Evolutionary conservation across 176 grass and related monocot species (phyloP).

Genomic region (Oryza coarctata): DNA sequence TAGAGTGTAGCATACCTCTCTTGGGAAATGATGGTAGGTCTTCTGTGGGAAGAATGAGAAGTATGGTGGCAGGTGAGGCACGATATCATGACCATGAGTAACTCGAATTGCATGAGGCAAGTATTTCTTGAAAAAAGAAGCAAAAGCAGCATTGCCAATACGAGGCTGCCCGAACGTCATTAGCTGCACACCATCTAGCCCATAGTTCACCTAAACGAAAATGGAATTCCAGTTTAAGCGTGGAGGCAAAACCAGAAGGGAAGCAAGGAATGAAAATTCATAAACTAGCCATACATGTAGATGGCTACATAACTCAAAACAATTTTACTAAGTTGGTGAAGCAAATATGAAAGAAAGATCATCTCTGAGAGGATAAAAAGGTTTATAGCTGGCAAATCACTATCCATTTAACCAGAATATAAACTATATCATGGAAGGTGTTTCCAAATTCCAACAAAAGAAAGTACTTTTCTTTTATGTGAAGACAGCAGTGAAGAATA

Average conservation of each 20-base stretch:
- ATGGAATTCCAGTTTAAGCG: conserved; percentile 9
- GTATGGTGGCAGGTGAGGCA: conserved; percentile 88
- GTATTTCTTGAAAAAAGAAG: conserved; percentile 76
- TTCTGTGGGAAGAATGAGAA: conserved; percentile 76
- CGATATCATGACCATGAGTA: conserved; percentile 74
- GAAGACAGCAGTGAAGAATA: neutral
- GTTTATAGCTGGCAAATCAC: neutral
- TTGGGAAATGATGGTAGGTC: conserved; percentile 93
- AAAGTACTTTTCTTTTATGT: neutral
- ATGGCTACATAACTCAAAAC: neutral
- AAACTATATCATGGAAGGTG: neutral
- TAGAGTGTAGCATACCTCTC: conserved; percentile 57
- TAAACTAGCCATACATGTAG: neutral
- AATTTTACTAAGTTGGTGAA: conserved; percentile 20
- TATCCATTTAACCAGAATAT: neutral
- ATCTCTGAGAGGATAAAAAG: neutral
- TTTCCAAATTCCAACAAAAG: neutral
- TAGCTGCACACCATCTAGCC: conserved; percentile 58
- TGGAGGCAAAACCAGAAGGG: neutral
- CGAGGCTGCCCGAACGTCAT: conserved; percentile 92
- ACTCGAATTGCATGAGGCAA: conserved; percentile 73
- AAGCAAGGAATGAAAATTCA: neutral
- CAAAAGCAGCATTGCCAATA: conserved; percentile 78
- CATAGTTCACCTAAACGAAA: conserved; percentile 61
- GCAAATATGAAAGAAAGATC: neutral